Evolutionary conservation across 208 protist genomes (phyloP).

Genomic region (Trypanosoma rangeli): DNA sequence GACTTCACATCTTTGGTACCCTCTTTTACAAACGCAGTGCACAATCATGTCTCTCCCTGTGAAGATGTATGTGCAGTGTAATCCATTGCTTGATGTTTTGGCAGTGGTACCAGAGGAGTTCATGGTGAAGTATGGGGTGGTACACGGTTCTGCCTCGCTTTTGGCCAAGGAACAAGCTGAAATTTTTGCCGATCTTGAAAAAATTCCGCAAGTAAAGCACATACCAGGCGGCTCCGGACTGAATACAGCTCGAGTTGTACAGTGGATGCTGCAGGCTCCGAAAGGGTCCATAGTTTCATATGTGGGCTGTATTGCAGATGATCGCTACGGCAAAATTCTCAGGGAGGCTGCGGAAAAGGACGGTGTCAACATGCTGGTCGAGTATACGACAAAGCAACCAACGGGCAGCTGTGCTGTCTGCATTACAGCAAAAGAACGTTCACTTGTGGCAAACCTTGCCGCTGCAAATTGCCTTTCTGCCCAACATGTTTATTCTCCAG

Average conservation of each 20-base stretch:
- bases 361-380: constrained; percentile 86
- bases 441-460: constrained; percentile 96
- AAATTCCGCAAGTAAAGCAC: constrained; percentile 87
- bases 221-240: constrained; percentile 97
- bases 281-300: constrained; percentile 61
- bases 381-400: constrained; percentile 81
- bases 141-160: constrained; percentile 79
- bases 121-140: constrained; percentile 92
- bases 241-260: constrained; percentile 96
- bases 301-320: constrained; percentile 95
- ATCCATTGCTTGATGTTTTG: constrained; percentile 98
- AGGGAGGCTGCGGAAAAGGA: constrained; percentile 80
- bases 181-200: constrained; percentile 90
- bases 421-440: constrained; percentile 93
- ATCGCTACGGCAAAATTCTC: constrained; percentile 93
- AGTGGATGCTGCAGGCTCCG: constrained; percentile 87
- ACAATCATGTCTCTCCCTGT: constrained; percentile 28
- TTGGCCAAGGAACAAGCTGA: constrained; percentile 93
- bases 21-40: background rate
- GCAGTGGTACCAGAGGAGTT: constrained; percentile 90
- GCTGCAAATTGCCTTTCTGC: constrained; percentile 96
- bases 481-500: constrained; percentile 82
- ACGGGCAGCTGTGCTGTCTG: constrained; percentile 98
- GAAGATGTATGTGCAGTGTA: constrained; percentile 91
- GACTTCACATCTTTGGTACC: background rate